phyloP scores from a whole-genome alignment of 2,329 filamentous ascomycete species.

The Ophiobolus disseminans region DNA sequence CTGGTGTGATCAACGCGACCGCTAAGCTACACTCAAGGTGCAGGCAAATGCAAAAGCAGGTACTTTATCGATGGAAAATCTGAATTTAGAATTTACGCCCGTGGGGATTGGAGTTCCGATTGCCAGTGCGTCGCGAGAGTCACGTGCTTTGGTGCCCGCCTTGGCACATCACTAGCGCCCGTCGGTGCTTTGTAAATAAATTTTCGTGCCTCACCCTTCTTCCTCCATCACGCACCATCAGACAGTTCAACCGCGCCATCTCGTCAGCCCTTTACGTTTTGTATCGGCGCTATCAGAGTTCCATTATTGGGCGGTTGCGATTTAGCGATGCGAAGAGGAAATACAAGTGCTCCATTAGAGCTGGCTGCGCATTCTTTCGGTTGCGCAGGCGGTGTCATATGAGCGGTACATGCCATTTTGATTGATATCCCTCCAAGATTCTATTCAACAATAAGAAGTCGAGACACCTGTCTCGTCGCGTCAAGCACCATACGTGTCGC shows the following conservation, averaged over 20 bases:
- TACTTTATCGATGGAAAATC: neutral
- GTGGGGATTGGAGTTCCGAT: neutral
- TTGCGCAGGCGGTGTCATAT: constrained; percentile 88
- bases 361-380: constrained; percentile 70
- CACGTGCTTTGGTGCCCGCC: too few relatives aligned
- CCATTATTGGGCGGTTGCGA: constrained; percentile 58
- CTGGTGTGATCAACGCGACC: neutral
- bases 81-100: too few relatives aligned
- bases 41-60: too few relatives aligned
- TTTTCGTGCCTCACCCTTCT: constrained; percentile 21
- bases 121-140: neutral
- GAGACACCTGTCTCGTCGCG: too few relatives aligned
- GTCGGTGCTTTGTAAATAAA: constrained; percentile 16
- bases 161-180: constrained; percentile 2
- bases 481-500: too few relatives aligned
- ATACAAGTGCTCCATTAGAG: constrained; percentile 71
- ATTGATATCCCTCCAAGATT: too few relatives aligned
- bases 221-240: constrained; percentile 46
- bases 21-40: neutral
- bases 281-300: constrained; percentile 42
- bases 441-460: too few relatives aligned
- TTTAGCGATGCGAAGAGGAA: constrained; percentile 67
- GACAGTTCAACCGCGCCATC: constrained; percentile 50
- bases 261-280: constrained; percentile 48
- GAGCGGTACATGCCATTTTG: constrained; percentile 69